Evolutionary conservation across 352 stramenopile genomes (phyloP).

Genomic region (Pythium rishiriense): DNA sequence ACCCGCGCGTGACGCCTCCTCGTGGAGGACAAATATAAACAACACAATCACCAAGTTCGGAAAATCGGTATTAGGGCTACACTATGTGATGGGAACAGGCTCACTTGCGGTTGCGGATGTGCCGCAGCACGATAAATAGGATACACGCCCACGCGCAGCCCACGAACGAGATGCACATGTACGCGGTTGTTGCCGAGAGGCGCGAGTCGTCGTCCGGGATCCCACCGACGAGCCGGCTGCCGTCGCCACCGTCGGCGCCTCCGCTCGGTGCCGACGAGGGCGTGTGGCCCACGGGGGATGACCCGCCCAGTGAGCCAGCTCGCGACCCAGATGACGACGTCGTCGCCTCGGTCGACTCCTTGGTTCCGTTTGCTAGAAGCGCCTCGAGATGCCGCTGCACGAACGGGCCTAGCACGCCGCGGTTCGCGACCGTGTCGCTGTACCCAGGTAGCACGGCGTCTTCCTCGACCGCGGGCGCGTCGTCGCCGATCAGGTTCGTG

Average conservation of each 20-base stretch:
- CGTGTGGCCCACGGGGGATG: not conserved
- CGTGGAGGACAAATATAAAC: too few relatives aligned
- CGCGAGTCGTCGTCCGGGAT: not conserved
- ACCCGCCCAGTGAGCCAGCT: not conserved
- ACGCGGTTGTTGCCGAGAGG: slow-evolving; percentile 33
- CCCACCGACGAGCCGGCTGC: not conserved
- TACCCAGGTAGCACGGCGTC: slow-evolving; percentile 23
- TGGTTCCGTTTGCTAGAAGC: slow-evolving; percentile 9
- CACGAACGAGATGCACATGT: slow-evolving; percentile 58
- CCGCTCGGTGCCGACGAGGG: not conserved
- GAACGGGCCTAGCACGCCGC: slow-evolving; percentile 51
- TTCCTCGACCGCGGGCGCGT: slow-evolving; percentile 9
- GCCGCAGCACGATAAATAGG: slow-evolving; percentile 49
- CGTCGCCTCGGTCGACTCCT: not conserved
- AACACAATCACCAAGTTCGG: too few relatives aligned
- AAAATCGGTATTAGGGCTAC: not conserved
- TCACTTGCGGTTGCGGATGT: slow-evolving; percentile 17
- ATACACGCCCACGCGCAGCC: slow-evolving; percentile 47
- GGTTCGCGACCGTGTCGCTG: slow-evolving; percentile 42
- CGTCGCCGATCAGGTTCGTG: slow-evolving; percentile 38
- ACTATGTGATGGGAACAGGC: not conserved
- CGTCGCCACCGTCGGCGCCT: not conserved
- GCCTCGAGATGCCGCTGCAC: slow-evolving; percentile 49
- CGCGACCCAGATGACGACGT: not conserved
- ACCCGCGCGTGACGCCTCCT: too few relatives aligned